Percentiles rank a stretch among this genome's conserved stretches.
Conservation (phyloP, 352 stramenopile genomes). For the Peronospora farinosa region DNA sequence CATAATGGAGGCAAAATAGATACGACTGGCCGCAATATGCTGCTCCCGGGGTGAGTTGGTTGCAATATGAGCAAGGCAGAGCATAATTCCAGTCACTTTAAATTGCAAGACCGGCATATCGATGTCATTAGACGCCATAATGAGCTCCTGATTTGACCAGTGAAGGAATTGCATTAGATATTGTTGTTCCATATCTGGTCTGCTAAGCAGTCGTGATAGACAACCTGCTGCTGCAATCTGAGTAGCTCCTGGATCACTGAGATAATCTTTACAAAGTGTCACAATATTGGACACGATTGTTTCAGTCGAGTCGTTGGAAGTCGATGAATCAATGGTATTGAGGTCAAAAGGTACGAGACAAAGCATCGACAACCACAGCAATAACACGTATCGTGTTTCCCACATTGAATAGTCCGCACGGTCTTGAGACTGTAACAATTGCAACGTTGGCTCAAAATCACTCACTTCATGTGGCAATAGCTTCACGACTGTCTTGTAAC, state of each 20-base stretch:
- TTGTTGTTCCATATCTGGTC: constrained; percentile 91
- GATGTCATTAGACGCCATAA: constrained; percentile 21
- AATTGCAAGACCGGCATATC: constrained; percentile 56
- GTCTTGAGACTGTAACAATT: constrained; percentile 84
- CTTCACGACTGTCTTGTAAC: constrained; percentile 94
- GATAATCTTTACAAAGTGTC: constrained; percentile 80
- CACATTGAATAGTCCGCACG: constrained; percentile 60
- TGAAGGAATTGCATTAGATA: constrained; percentile 88
- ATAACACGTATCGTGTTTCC: constrained; percentile 82
- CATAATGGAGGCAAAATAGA: constrained; percentile 76
- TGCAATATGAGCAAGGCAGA: constrained; percentile 68
- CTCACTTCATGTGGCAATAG: constrained; percentile 93
- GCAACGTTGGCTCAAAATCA: constrained; percentile 94
- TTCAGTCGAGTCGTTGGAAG: constrained; percentile 12
- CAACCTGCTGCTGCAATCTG: constrained; percentile 92
- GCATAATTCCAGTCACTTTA: constrained; percentile 79
- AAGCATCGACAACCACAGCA: constrained; percentile 97
- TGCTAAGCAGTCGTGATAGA: constrained; percentile 89
- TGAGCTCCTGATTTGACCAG: constrained; percentile 79
- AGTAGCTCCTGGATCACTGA: constrained; percentile 75
- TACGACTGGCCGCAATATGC: constrained; percentile 57
- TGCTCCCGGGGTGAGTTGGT: constrained; percentile 71
- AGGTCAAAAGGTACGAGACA: constrained; percentile 97
- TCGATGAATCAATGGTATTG: constrained; percentile 91
- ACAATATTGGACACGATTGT: constrained; percentile 67